phyloP scores from a whole-genome alignment of 208 protist species.

The Crithidia bombi region DNA sequence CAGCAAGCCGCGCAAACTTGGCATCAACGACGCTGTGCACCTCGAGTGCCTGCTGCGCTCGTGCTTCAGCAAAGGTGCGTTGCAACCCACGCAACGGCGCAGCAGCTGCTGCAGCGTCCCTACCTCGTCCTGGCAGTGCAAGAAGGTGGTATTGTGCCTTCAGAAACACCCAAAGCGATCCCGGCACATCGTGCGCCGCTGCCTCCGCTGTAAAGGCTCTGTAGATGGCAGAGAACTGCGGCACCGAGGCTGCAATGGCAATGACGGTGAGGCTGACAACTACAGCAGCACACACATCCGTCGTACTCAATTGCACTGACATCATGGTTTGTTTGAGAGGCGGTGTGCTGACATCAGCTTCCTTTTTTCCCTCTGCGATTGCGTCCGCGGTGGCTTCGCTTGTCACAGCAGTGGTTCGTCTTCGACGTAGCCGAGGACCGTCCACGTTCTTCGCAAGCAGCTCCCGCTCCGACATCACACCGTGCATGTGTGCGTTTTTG shows the following conservation, averaged over 20 bases:
- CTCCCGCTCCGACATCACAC: too few species aligned
- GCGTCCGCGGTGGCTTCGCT: too few species aligned
- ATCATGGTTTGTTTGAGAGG: not conserved
- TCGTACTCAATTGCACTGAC: not conserved
- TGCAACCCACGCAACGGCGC: not conserved
- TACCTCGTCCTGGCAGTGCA: not conserved
- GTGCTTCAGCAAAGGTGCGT: not conserved
- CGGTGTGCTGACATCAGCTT: not conserved
- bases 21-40: slow-evolving; percentile 21
- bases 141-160: not conserved
- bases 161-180: not conserved
- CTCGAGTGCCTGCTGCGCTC: not conserved
- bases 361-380: too few species aligned
- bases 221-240: slow-evolving; percentile 6
- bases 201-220: not conserved
- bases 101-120: not conserved
- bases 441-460: too few species aligned
- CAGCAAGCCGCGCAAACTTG: slow-evolving; percentile 23
- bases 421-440: too few species aligned
- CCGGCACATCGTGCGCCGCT: not conserved
- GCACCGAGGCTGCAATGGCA: not conserved
- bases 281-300: not conserved
- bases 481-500: not conserved
- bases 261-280: not conserved
- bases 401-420: not conserved